phyloP scores from a whole-genome alignment of 2,329 filamentous ascomycete species.

The Paecilomyces formosus region DNA sequence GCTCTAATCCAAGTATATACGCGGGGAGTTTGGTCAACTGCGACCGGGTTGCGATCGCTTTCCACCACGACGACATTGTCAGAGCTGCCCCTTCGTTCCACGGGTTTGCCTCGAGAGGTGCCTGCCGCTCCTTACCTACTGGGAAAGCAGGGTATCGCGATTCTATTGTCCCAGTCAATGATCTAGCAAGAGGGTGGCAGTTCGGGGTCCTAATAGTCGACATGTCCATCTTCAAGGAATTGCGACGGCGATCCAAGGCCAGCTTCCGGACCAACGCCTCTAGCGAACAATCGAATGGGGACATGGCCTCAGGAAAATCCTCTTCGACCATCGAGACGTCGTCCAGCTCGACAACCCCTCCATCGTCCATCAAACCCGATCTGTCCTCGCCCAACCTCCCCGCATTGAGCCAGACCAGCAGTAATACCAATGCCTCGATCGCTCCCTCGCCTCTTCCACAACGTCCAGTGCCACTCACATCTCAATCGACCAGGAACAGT shows the following conservation, averaged over 20 bases:
- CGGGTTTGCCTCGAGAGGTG: not conserved
- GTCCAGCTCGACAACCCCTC: constrained; percentile 64
- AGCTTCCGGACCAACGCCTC: constrained; percentile 59
- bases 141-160: not conserved
- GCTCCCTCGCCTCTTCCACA: constrained; percentile 37
- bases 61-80: constrained; percentile 5
- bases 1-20: constrained; percentile 3
- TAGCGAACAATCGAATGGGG: constrained; percentile 46
- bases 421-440: constrained; percentile 22
- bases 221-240: constrained; percentile 63
- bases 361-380: constrained; percentile 61
- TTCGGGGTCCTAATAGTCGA: not conserved
- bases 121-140: constrained; percentile 1
- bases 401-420: constrained; percentile 44
- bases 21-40: constrained; percentile 14
- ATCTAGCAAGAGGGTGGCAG: not conserved
- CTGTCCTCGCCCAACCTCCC: constrained; percentile 58
- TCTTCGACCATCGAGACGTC: constrained; percentile 54
- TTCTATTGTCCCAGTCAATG: not conserved
- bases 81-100: not conserved
- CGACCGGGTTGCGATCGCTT: constrained; percentile 27
- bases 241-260: constrained; percentile 68
- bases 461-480: constrained; percentile 38
- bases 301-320: constrained; percentile 56
- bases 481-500: constrained; percentile 35